Evolutionary conservation across 2,329 filamentous ascomycete genomes (phyloP).

Genomic region (Colletotrichum sp.): DNA sequence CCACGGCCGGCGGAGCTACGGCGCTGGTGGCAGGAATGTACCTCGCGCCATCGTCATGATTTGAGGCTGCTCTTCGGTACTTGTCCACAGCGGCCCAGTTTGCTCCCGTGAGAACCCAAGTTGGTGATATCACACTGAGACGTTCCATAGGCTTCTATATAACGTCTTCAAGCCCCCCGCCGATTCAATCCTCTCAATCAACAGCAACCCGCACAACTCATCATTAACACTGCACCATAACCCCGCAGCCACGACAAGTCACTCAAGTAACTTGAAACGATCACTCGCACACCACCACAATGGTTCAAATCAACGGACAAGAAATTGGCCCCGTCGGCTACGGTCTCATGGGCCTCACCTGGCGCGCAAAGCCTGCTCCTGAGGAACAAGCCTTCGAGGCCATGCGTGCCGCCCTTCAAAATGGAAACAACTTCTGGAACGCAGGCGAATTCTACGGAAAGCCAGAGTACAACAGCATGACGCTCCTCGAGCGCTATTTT

Average conservation of each 20-base stretch:
- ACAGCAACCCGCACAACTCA: neutral
- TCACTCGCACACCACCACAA: conserved; percentile 12
- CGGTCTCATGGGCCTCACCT: conserved; percentile 59
- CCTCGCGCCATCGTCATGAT: neutral
- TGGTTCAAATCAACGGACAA: conserved; percentile 44
- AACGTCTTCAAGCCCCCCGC: neutral
- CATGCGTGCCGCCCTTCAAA: conserved; percentile 56
- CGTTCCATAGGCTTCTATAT: neutral
- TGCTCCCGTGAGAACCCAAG: neutral
- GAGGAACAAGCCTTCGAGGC: conserved; percentile 58
- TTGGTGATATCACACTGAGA: neutral
- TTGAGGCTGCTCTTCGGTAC: neutral
- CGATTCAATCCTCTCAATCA: neutral
- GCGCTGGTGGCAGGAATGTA: neutral
- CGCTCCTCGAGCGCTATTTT: conserved; percentile 67
- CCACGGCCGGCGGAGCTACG: neutral
- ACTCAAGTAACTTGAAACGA: neutral
- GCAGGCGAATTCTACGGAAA: conserved; percentile 70
- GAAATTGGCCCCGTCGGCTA: conserved; percentile 56
- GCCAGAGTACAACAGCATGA: conserved; percentile 61
- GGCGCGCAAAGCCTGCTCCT: conserved; percentile 42
- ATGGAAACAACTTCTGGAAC: conserved; percentile 61
- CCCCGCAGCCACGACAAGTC: neutral
- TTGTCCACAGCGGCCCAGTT: neutral
- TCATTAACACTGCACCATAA: neutral